Base-by-base conservation (phyloP, 805 yeast genomes). In the Candida maris region DNA sequence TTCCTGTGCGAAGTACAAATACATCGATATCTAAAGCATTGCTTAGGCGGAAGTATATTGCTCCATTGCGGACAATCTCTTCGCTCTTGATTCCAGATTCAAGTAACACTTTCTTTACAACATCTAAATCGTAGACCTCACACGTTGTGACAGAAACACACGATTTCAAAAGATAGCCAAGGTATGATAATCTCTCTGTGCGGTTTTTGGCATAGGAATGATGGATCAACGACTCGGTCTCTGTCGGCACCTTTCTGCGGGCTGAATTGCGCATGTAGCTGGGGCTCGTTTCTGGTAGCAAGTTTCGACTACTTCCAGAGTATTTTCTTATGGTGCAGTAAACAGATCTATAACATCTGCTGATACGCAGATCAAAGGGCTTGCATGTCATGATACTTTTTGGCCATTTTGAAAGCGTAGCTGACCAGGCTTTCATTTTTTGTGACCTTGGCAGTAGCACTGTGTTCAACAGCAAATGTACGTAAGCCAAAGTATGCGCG, bases 121-220 rank as follows among this genome's bases (percentile, higher is more conserved):
- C 58, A 0, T 62, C 59, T 30, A 88, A 64, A 52, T 85, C 79
- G 44, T 85, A 85, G 5, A 66, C 54, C 48, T 88, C 96, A 43
- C 88, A 81, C 0, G 79, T 70, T 1, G 95, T 82, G 3, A 81
- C 71, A 1, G 89, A 74, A 0, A 85, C 79, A 37, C 85, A 85
- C 1, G 82, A 52, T 24, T 46, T 48, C 28, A 49, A 26, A 4
- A 38, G 32, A 7, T 31, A 16, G 1, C 47, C 49, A 5, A 32
- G 20, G 32, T 41, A 39, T 2, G 38, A 29, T 4, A 39, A 35
- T 13, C 32, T 30, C 25, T 31, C 28, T 6, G 23, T 34, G 8
- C 36, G 37, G 14, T 29, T 34, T 4, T 26, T 36, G 1, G 37
- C 30, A 20, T 49, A 47, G 6, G 51, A 43, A 24, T 45, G 44